These are phyloP conservation scores for Globisporangium okanoganense DNA, from an alignment of 352 stramenopile species.

Conservation along the genomic window DNA sequence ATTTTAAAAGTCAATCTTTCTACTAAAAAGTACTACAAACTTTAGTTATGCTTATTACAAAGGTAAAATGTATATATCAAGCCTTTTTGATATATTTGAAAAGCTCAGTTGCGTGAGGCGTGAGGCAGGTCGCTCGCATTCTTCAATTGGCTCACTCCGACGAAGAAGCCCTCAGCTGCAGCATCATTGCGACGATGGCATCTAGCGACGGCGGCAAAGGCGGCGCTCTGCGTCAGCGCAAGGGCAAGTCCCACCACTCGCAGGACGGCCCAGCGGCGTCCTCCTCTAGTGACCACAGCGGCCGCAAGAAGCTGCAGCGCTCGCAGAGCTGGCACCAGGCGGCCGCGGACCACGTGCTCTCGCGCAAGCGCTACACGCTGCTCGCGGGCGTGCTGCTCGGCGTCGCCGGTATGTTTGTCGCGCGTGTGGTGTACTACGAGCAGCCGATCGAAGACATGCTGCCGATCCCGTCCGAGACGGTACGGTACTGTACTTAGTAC, in stretches of 20 bases:
- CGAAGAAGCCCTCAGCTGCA: neutral
- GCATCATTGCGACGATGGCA: neutral
- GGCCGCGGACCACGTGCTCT: slow-evolving; percentile 52
- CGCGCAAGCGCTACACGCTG: slow-evolving; percentile 70
- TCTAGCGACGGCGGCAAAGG: neutral
- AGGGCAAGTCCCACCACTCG: slow-evolving; percentile 5
- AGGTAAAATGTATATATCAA: neutral
- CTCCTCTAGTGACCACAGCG: neutral
- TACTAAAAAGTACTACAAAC: no score
- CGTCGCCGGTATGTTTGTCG: slow-evolving; percentile 39
- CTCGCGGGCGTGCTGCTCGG: slow-evolving; percentile 53
- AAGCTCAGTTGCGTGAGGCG: neutral
- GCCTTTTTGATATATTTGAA: neutral
- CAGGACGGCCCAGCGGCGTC: neutral
- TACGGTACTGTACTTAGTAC: slow-evolving; percentile 12
- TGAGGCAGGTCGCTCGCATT: neutral
- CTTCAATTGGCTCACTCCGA: neutral
- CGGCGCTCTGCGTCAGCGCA: slow-evolving; percentile 21
- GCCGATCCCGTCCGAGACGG: slow-evolving; percentile 30
- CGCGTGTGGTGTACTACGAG: slow-evolving; percentile 52
- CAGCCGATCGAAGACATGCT: slow-evolving; percentile 38
- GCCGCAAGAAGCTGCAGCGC: slow-evolving; percentile 19
- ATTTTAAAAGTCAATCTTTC: no score
- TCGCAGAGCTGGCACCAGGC: slow-evolving; percentile 53
- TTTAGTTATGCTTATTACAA: neutral